Percentiles rank a stretch among this genome's conserved stretches.
phyloP scores from a whole-genome alignment of 2,329 filamentous ascomycete genomes.

The Laburnicola sp. region DNA sequence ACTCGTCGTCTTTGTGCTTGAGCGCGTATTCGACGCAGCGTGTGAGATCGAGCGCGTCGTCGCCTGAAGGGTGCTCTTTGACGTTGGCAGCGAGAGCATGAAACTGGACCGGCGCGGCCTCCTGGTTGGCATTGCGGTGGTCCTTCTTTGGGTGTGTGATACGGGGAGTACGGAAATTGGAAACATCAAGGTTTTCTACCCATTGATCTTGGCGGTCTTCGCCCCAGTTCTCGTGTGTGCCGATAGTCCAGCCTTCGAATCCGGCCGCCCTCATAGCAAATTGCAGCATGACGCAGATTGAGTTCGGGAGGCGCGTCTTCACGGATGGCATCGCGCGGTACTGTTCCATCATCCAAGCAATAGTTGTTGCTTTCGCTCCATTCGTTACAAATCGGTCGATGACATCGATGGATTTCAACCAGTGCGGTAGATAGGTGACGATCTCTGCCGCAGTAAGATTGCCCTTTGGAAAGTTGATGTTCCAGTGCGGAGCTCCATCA shows the following conservation, averaged over 20 bases:
- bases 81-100: constrained; percentile 21
- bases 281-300: constrained; percentile 10
- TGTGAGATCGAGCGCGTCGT: constrained; percentile 30
- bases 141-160: constrained; percentile 5
- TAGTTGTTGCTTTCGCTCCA: constrained; percentile 11
- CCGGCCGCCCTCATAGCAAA: constrained; percentile 10
- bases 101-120: constrained; percentile 17
- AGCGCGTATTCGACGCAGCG: constrained; percentile 25
- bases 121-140: not conserved
- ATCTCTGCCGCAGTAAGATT: constrained; percentile 35
- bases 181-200: constrained; percentile 18
- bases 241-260: constrained; percentile 20
- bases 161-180: constrained; percentile 24
- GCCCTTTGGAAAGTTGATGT: constrained; percentile 21
- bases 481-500: constrained; percentile 18
- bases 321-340: constrained; percentile 5
- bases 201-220: not conserved
- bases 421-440: constrained; percentile 28
- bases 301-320: not conserved
- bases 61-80: constrained; percentile 24
- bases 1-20: constrained; percentile 13
- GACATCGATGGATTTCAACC: constrained; percentile 29
- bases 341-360: not conserved
- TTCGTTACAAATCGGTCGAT: constrained; percentile 29
- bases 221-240: constrained; percentile 10